Evolutionary conservation across 2,329 filamentous ascomycete species (phyloP), one percentile per base, ranked within the genome.

Genomic region (Alternaria sp.): DNA sequence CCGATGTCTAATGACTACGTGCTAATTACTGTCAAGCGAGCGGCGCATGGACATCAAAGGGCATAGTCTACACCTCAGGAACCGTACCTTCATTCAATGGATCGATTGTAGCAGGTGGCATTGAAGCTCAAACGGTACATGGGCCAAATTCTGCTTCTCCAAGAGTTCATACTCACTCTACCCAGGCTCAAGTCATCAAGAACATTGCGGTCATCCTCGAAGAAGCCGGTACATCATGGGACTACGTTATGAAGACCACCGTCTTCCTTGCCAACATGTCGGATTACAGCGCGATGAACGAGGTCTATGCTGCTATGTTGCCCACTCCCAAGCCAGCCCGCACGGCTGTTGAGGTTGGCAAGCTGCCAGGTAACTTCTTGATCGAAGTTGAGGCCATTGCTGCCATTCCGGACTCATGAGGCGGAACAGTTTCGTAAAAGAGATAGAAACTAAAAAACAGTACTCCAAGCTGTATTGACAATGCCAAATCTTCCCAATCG

Each of bases 321-420:
- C 74, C 74, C 0, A 60, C 55, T 5, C 75, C 74, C 0, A 78
- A 78, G 66, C 75, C 75, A 41, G 74, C 73, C 3, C 64, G 75
- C 26, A 77, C 75, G 15, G 72, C 74, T 6, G 69, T 77, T 6
- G 66, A 78, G 63, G 75, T 76, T 5, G 74, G 73, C 9, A 76
- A 77, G 62, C 55, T 77, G 20, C 75, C 75, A 3, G 75, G 75
- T 11, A 69, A 74, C 45, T 65, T 76, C 23, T 57, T 76, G 58
- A 68, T 77, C 12, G 74, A 77, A 61, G 76, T 77, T 43, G 75
- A 77, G 61, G 75, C 74, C 14, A 76, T 77, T 55, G 74, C 71
- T 37, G 73, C 73, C 2, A 75, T 75, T 46, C 74, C 71, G 5
- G 72, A 76, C 45, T 68, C 66, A 46, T 70, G 47, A 62, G 20